Conservation (phyloP, 2,329 filamentous ascomycete genomes). For the Pezicula neosporulosa region DNA sequence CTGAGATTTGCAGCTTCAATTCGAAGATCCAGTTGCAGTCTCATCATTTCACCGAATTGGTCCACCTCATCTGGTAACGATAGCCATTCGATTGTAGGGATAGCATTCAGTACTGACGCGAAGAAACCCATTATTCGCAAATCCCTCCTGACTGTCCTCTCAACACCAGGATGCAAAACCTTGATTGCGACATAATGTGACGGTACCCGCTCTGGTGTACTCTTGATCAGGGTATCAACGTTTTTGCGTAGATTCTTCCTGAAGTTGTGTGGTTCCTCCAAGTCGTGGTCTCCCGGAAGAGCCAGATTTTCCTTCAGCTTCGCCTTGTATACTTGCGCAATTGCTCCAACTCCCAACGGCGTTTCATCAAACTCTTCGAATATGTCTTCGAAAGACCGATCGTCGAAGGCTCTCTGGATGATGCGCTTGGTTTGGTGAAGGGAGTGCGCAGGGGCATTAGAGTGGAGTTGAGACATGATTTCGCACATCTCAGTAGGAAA, state of each 20-base stretch:
- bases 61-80: constrained; percentile 90
- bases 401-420: constrained; percentile 78
- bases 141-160: constrained; percentile 85
- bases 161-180: constrained; percentile 88
- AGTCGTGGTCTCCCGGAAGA: constrained; percentile 54
- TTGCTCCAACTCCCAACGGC: constrained; percentile 89
- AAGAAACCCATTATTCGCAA: constrained; percentile 93
- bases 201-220: constrained; percentile 77
- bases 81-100: constrained; percentile 96
- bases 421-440: constrained; percentile 75
- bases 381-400: constrained; percentile 79
- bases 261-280: constrained; percentile 53
- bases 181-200: constrained; percentile 95
- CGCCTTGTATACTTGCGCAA: constrained; percentile 96
- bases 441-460: constrained; percentile 89
- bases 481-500: constrained; percentile 91
- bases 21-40: constrained; percentile 88
- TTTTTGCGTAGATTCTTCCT: constrained; percentile 72
- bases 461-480: constrained; percentile 93
- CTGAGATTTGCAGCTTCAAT: constrained; percentile 91
- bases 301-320: constrained; percentile 80
- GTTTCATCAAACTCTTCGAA: constrained; percentile 93
- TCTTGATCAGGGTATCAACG: constrained; percentile 84
- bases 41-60: constrained; percentile 99
- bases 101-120: constrained; percentile 74